Percentiles rank a stretch among this genome's conserved stretches.
Evolutionary conservation across 345 rosid genomes (phyloP).

Genomic region (Brassica rapa): DNA sequence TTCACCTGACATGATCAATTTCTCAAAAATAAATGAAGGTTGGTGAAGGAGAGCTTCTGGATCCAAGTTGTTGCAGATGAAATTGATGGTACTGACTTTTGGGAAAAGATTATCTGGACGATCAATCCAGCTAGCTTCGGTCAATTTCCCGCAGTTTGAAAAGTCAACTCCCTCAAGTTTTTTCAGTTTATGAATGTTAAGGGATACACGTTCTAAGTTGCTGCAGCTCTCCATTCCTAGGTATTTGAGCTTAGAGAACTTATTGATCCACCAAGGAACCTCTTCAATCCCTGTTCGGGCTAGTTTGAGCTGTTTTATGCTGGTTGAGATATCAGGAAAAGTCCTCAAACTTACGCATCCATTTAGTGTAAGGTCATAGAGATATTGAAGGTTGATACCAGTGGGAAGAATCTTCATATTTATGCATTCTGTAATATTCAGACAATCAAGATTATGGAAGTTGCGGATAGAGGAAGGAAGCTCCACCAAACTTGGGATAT

Average conservation of each 20-base stretch:
- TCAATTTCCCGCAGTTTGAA: neutral
- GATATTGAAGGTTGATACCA: neutral
- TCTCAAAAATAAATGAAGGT: neutral
- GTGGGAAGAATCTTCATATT: neutral
- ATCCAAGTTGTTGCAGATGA: neutral
- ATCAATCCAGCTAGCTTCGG: neutral
- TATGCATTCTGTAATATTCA: neutral
- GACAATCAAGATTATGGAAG: neutral
- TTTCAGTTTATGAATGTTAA: neutral
- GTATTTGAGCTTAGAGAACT: neutral
- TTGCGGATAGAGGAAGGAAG: neutral
- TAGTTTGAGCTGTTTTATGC: too few relatives aligned
- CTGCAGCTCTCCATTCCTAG: neutral
- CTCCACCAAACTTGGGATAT: neutral
- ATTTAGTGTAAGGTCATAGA: accelerated
- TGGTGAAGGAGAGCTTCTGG: neutral
- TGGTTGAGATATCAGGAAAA: neutral
- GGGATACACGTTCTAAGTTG: neutral
- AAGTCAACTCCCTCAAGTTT: neutral
- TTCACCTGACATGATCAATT: neutral
- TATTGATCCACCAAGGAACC: neutral
- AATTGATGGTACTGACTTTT: neutral
- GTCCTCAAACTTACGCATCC: neutral
- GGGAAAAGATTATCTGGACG: neutral
- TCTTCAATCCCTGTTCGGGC: neutral